Conservation (phyloP, 2,329 filamentous ascomycete genomes). For the Pezicula neosporulosa region DNA sequence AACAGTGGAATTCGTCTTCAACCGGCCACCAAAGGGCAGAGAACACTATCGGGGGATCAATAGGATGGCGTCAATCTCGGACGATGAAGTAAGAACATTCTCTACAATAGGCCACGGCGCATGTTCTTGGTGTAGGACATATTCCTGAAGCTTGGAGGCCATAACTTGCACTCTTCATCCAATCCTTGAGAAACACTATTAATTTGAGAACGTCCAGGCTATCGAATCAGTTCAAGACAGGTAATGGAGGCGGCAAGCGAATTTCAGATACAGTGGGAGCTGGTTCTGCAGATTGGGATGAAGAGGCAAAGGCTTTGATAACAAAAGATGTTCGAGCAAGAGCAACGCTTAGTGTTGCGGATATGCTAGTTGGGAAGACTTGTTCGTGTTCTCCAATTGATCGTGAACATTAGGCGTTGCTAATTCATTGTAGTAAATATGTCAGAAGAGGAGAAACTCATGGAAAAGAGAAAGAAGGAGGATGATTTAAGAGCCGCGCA, state of each 20-base stretch:
- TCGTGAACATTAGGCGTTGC: constrained; percentile 13
- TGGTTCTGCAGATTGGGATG: constrained; percentile 54
- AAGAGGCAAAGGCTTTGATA: constrained; percentile 39
- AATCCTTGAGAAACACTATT: too few species aligned
- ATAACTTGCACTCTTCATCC: too few species aligned
- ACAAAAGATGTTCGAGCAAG: constrained; percentile 33
- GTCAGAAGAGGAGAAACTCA: constrained; percentile 16
- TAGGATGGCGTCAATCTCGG: constrained; percentile 69
- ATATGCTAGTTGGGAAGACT: constrained; percentile 51
- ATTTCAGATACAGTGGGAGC: constrained; percentile 64
- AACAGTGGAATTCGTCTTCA: constrained; percentile 64
- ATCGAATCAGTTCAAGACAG: constrained; percentile 61
- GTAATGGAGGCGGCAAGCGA: constrained; percentile 53
- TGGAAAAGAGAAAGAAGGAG: constrained; percentile 38
- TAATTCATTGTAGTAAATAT: constrained; percentile 8
- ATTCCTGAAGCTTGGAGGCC: too few species aligned
- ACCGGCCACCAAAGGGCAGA: constrained; percentile 79
- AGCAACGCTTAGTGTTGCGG: constrained; percentile 40
- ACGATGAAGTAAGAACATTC: constrained; percentile 45
- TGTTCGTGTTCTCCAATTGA: constrained; percentile 1
- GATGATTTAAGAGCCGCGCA: constrained; percentile 46
- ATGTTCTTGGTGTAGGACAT: too few species aligned
- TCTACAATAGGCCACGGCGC: too few species aligned
- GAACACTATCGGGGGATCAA: constrained; percentile 56
- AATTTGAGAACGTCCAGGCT: constrained; percentile 34